A percentile compares a stretch with the other conserved stretches of the same genome.
Conservation (phyloP, 106 monocot species). For the Allium sativum region DNA sequence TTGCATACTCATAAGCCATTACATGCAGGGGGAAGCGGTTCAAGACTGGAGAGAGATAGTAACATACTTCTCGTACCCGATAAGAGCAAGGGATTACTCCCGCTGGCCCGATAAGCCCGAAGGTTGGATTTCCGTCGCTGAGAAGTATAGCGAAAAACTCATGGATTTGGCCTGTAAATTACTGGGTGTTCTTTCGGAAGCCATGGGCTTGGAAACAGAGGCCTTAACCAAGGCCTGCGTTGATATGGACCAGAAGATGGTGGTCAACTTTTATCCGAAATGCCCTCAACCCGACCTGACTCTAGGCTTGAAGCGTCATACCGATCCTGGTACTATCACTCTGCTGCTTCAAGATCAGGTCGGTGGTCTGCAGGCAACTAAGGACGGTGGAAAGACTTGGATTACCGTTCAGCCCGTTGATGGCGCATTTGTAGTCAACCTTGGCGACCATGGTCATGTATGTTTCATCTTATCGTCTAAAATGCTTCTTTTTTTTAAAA, state of each 20-base stretch:
- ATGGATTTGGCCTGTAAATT: conserved; percentile 67
- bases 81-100: conserved; percentile 52
- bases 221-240: conserved; percentile 65
- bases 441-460: conserved; percentile 91
- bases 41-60: conserved; percentile 93
- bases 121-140: conserved; percentile 53
- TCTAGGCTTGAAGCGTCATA: conserved; percentile 83
- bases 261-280: conserved; percentile 84
- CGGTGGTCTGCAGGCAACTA: conserved; percentile 78
- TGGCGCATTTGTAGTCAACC: conserved; percentile 84
- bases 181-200: conserved; percentile 68
- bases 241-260: conserved; percentile 90
- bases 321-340: conserved; percentile 89
- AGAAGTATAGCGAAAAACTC: conserved; percentile 57
- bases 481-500: too few species aligned
- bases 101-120: conserved; percentile 85
- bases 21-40: conserved; percentile 52
- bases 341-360: conserved; percentile 84
- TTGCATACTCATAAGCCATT: neutral
- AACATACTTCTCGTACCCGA: conserved; percentile 84
- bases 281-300: conserved; percentile 98
- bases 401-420: conserved; percentile 72
- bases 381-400: conserved; percentile 73
- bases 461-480: conserved; percentile 1
- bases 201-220: conserved; percentile 72